Evolutionary conservation across 164 flowering plant species (phyloP).

Genomic region (Protea cynaroides): DNA sequence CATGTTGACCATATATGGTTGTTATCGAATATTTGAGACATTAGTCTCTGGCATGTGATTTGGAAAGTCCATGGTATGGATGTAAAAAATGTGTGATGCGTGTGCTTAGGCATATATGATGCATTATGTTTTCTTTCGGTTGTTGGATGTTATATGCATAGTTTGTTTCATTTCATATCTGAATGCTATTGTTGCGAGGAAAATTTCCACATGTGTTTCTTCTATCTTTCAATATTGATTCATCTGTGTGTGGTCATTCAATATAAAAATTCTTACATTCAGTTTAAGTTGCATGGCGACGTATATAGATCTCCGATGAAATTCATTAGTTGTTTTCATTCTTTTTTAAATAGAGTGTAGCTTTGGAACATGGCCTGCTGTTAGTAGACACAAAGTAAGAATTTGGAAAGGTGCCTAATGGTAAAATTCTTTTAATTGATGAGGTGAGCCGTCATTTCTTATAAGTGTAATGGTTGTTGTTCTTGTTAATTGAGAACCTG

Average conservation of each 20-base stretch:
- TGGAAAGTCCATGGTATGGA: background rate
- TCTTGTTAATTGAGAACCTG: background rate
- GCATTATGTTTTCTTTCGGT: no score
- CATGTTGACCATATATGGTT: background rate
- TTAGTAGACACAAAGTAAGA: conserved; percentile 97
- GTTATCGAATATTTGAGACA: background rate
- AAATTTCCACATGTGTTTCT: no score
- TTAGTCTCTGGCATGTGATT: background rate
- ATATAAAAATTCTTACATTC: background rate
- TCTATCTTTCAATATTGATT: no score
- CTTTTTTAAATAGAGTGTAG: conserved; percentile 51
- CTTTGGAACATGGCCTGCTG: conserved; percentile 77
- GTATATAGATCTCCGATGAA: background rate
- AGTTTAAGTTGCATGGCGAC: background rate
- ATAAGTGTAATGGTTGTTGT: background rate
- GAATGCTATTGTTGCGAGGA: no score
- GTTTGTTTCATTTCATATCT: no score
- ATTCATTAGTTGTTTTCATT: background rate
- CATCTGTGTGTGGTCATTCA: no score
- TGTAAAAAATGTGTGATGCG: no score
- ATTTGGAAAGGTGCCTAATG: conserved; percentile 88
- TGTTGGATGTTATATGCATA: no score
- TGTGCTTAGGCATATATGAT: no score
- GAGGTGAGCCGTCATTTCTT: conserved; percentile 48
- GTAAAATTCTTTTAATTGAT: conserved; percentile 70